Base-by-base conservation (phyloP, 1,139 yeast genomes). In the Protomyces inouyei region DNA sequence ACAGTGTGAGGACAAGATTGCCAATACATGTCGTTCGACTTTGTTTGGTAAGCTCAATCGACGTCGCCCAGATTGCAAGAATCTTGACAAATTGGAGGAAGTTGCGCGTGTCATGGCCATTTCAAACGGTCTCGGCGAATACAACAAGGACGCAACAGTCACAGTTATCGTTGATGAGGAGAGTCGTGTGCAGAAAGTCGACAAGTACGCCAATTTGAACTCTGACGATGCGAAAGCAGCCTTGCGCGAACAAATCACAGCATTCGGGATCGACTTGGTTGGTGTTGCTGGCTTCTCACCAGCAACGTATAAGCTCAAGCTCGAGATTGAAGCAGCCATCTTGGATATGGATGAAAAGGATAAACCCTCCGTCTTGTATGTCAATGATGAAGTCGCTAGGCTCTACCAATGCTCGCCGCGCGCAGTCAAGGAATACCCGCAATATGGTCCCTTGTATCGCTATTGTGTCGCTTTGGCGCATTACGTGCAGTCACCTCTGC, bases 361-460 rank as follows among this genome's bases (percentile, higher is more conserved):
- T 14, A 25, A 57, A 14, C 59, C 59, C 9, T 23, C 54, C 43
- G 48, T 48, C 32, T 28, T 54, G 18, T 93, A 91, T 85, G 96
- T 89, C 37, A 89, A 87, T 71, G 97, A 93, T 74, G 98, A 93
- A 74, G 91, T 95, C 40, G 97, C 98, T 0, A 80, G 95, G 65
- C 82, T 95, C 68, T 93, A 82, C 73, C 96, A 92, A 75, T 84
- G 86, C 72, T 88, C 97, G 0, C 83, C 80, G 45, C 82, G 92
- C 68, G 96, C 97, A 0, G 77, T 77, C 14, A 79, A 80, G 55
- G 98, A 93, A 74, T 88, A 88, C 73, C 85, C 96, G n/a, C 96
- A 89, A 72, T 88, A 88, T 69, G 86, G 97, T 0, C 81, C 89
- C 1, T 80, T 91, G 67, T 86, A 86, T n/a, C 84, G 88, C 70